Evolutionary conservation across 2,329 filamentous ascomycete genomes (phyloP), one percentile per base, ranked within the genome.

Genomic region (Ustulina deusta): DNA sequence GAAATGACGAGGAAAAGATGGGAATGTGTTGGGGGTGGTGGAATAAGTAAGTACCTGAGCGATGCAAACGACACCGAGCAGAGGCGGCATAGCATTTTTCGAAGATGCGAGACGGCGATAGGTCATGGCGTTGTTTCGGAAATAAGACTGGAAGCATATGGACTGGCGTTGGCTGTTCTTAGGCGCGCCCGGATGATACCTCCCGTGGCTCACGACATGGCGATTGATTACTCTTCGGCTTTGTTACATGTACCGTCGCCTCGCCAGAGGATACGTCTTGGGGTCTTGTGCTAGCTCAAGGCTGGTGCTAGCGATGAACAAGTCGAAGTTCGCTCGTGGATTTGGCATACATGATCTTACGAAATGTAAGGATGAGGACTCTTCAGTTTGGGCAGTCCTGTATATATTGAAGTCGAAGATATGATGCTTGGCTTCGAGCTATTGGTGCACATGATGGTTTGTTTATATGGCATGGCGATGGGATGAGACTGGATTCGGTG

Each of bases 71-170:
- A 9, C 1, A 11, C 7, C 13, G 4, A 44, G n/a, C 1, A 27
- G 49, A 61, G 7, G 40, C n/a, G 22, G 20, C 17, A 36, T 32
- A n/a, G 13, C 20, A 1, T 25, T n/a, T 25, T n/a, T n/a, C 34
- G 62, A n/a, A 38, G 17, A 51, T 46, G 6, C 3, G 27, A 52
- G 27, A 22, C 2, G 10, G 27, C 6, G 3, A 11, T n/a, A 27
- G 13, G 4, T 44, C 44, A 46, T 17, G 27, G 29, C 48, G 48
- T 56, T 10, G 11, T 42, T n/a, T 32, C 9, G 52, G 17, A 42
- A 51, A 32, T 51, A 46, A 48, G 27, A 13, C 13, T 32, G n/a
- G 22, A 13, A 44, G 54, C 87, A 2, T 88, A 87, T 0, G 90
- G 56, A 60, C 34, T 25, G 59, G 67, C 48, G 58, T 67, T 62